These are phyloP conservation scores for Diospyros kaki DNA, from an alignment of 148 eudicot species.

Conservation along the genomic window DNA sequence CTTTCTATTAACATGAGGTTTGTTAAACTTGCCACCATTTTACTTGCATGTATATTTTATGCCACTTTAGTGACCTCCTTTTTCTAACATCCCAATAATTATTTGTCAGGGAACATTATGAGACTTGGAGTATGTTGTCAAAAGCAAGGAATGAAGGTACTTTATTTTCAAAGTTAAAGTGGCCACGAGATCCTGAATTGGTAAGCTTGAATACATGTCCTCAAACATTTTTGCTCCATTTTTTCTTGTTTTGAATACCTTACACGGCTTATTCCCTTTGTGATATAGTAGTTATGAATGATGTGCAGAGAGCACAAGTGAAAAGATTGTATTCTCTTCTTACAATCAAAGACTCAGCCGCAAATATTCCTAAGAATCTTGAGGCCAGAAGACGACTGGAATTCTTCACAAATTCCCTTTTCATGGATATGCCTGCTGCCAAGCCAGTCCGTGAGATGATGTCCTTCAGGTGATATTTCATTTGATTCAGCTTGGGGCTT, in stretches of 20 bases:
- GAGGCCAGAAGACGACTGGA: constrained; percentile 86
- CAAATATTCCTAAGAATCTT: constrained; percentile 75
- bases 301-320: constrained; percentile 67
- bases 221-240: not conserved
- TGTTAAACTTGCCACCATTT: constrained; percentile 12
- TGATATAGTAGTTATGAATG: constrained; percentile 4
- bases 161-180: constrained; percentile 70
- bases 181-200: constrained; percentile 87
- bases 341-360: constrained; percentile 89
- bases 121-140: constrained; percentile 58
- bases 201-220: constrained; percentile 25
- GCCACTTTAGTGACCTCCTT: not conserved
- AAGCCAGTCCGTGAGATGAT: constrained; percentile 87
- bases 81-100: too few relatives aligned
- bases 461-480: constrained; percentile 62
- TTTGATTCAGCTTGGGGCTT: not conserved
- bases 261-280: not conserved
- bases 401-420: constrained; percentile 90
- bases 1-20: constrained; percentile 79
- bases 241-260: constrained; percentile 3
- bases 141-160: constrained; percentile 86
- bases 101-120: constrained; percentile 54
- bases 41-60: not conserved
- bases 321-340: constrained; percentile 73
- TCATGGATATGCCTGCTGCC: constrained; percentile 83